Evolutionary conservation across 2,329 filamentous ascomycete genomes (phyloP), one percentile per base, ranked within the genome.

Genomic region (Myriosclerotinia curreyana): DNA sequence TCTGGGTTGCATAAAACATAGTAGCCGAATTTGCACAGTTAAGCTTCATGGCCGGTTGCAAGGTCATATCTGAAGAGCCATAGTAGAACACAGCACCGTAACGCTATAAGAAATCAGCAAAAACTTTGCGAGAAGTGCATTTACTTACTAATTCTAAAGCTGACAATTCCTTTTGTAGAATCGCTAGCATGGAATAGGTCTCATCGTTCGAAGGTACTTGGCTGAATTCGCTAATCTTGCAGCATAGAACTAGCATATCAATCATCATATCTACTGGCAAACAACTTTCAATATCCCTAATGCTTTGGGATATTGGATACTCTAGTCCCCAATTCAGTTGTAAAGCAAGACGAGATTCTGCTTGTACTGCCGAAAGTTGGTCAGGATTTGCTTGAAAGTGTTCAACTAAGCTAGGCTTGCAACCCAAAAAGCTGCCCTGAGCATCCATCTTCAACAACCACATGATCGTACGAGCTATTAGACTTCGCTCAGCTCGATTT

Each of bases 391-490:
- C 44, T 55, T 65, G 28, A 34, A 65, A 68, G 50, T 66, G 54
- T 20, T 60, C 50, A 5, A 63, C 46, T 31, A 68, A 28, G 52
- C 54, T 62, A 22, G 59, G 38, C 50, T 64, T 65, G 50, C 65
- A 66, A 3, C 66, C 65, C 20, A 65, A 49, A 42, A 68, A 66
- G 46, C 62, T 65, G 34, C 62, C 62, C n/a, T 68, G 66, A 1
- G 65, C 59, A 63, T 68, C 66, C 20, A 66, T 48, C 22, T 68
- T 68, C 28, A 68, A 22, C 11, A 66, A 48, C 65, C 64, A 67
- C 55, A 67, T 63, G 1, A 64, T 64, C 9, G 51, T 34, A 7
- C 66, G 60, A 62, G 66, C 64, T 17, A 60, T 38, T 7, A 67
- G 40, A 62, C 64, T 66, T 20, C 40, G 46, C 53, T 65, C 48